Percentiles rank a stretch among this genome's conserved stretches.
phyloP scores from a whole-genome alignment of 2,329 filamentous ascomycete genomes.

The Aspergillus sp. region DNA sequence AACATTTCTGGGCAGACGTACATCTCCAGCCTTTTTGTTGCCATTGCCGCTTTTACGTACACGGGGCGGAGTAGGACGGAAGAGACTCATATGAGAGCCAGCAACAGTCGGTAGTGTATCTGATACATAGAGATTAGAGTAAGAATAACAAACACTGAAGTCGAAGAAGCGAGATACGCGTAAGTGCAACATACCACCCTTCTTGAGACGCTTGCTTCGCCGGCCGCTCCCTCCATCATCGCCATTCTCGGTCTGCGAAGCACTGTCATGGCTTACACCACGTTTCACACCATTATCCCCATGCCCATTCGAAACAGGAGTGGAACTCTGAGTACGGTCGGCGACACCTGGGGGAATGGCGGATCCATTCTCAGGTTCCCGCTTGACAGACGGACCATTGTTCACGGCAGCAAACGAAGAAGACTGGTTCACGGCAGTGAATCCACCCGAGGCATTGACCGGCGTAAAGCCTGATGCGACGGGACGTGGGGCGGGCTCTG shows the following conservation, averaged over 20 bases:
- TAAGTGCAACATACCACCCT: conserved; percentile 47
- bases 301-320: conserved; percentile 47
- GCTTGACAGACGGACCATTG: conserved; percentile 38
- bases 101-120: conserved; percentile 66
- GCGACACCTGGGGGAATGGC: conserved; percentile 58
- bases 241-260: conserved; percentile 36
- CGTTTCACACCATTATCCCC: conserved; percentile 63
- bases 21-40: conserved; percentile 53
- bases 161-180: not conserved
- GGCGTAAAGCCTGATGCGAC: conserved; percentile 58
- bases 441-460: conserved; percentile 57
- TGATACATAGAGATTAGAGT: not conserved
- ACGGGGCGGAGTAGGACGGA: conserved; percentile 67
- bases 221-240: conserved; percentile 63
- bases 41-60: conserved; percentile 49
- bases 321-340: conserved; percentile 55
- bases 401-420: conserved; percentile 39
- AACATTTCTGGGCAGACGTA: conserved; percentile 24
- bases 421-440: conserved; percentile 54
- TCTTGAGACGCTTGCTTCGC: conserved; percentile 88
- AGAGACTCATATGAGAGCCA: conserved; percentile 93
- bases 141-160: conserved; percentile 11
- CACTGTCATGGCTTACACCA: conserved; percentile 57
- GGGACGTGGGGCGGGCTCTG: conserved; percentile 34
- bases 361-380: conserved; percentile 49